Base-by-base conservation (phyloP, 768 basidiomycete genomes). In the Suillus lakei region DNA sequence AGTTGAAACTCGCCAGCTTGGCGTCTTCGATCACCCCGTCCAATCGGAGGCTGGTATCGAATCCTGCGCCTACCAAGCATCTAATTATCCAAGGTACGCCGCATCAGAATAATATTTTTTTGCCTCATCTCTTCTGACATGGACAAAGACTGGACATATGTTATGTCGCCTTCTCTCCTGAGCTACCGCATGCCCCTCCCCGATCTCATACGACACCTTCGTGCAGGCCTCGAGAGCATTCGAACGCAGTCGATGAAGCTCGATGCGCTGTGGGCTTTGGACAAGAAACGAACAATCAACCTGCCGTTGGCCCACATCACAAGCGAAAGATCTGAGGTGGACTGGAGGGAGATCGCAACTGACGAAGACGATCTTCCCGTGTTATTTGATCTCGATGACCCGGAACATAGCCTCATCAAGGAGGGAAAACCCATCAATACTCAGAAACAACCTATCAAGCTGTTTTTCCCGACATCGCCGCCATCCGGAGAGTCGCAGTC, bases 91-190 rank as follows among this genome's bases (percentile, higher is more conserved):
- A 67, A 72, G 74, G 76, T 76, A 36, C 36, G 13, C 60, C n/a
- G n/a, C 2, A 26, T 21, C 26, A 48, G 13, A n/a, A 34, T 18
- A 36, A 32, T 30, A 5, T 30, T 30, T 4, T 2, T n/a, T 23
- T 15, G 18, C 5, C 15, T 48, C 48, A 2, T 4, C 30, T 12
- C 58, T 41, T 55, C 64, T 70, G 10, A 56, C 36, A 3, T 23
- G 23, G 18, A 32, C 18, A 9, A 28, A 76, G 76, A 59, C 41
- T 76, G 76, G 76, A 71, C 73, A 43, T 77, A 75, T 59, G 64
- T 77, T 23, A 66, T 75, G 28, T 28, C 67, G 18, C 76, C 76
- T 21, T 39, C 23, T 46, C 61, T 75, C 34, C n/a, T 68, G 58
- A 54, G 69, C 2, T 78, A 75, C 58, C 76, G 44, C 54, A 68